Base-by-base conservation (phyloP, 257 asterid genomes). In the Salvia splendens region DNA sequence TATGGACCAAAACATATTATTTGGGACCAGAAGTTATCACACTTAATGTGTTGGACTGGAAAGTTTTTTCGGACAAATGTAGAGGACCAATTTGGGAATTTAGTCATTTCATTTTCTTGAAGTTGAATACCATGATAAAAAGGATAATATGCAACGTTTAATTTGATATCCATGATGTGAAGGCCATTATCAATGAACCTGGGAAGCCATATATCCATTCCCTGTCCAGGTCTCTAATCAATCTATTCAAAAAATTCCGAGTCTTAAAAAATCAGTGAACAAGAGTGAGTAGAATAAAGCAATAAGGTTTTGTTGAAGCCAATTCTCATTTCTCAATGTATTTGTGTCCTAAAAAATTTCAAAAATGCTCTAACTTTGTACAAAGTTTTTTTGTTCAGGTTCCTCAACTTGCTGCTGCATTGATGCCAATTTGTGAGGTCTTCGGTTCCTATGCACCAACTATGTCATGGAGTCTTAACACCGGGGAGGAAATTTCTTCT, bases 341-440 rank as follows among this genome's bases (percentile, higher is more conserved):
- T 30, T 28, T 15, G 43, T 42, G 46, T 24, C 15, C 64, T 71
- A 42, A 67, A 24, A 24, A 24, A 1, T 0, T 24, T 0, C 1
- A 24, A 24, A 24, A 70, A 61, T 64, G 50, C 47, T 49, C 52
- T 12, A 59, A 38, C 78, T 63, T 24, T 54, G 63, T 56, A 54
- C 30, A 17, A n/a, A n/a, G n/a, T n/a, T n/a, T n/a, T n/a, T n/a
- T 64, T 69, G 11, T 73, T 74, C 89, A 94, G 99, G 86, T 88
- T 76, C 98, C 99, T 64, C 95, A 91, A 73, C 98, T 94, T 83
- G 97, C 89, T 20, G 98, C 93, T 75, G 89, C 96, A 56, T 78
- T 94, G 83, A 88, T 94, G 96, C 95, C 96, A 73, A 87, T 94
- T 67, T 94, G 98, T 80, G 98, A 94, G 84, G 88, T 74, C 54